These are phyloP conservation scores for Pseudisothecium myosuroides DNA, from an alignment of 225 moss, liverwort and hornwort species.

Conservation along the genomic window DNA sequence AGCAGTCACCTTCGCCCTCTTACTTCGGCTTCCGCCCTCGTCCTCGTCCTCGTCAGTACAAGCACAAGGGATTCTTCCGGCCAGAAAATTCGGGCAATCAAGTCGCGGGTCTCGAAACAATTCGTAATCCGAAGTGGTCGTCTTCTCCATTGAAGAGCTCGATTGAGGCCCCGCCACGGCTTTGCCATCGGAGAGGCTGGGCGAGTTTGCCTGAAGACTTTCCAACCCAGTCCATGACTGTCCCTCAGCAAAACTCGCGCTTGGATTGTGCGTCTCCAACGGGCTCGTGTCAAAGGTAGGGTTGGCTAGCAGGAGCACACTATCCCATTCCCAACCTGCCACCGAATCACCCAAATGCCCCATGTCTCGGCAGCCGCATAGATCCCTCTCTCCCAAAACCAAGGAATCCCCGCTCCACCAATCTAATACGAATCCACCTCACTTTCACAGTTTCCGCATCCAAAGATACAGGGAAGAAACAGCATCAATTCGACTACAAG, in stretches of 20 bases:
- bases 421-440: neutral
- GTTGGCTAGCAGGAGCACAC: slow-evolving; percentile 43
- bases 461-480: neutral
- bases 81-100: slow-evolving; percentile 87
- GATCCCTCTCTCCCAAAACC: neutral
- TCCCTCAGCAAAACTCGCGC: slow-evolving; percentile 11
- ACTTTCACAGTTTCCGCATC: neutral
- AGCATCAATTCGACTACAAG: neutral
- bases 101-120: slow-evolving; percentile 63
- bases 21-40: slow-evolving; percentile 55
- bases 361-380: slow-evolving; percentile 28
- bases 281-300: slow-evolving; percentile 21
- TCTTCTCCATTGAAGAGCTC: slow-evolving; percentile 40
- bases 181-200: slow-evolving; percentile 19
- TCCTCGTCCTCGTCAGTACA: slow-evolving; percentile 97
- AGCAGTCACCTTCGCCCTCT: slow-evolving; percentile 70
- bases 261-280: slow-evolving; percentile 9
- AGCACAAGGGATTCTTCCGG: slow-evolving; percentile 83
- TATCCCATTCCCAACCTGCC: slow-evolving; percentile 54
- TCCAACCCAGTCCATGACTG: slow-evolving; percentile 45
- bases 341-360: slow-evolving; percentile 45
- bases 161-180: slow-evolving; percentile 27
- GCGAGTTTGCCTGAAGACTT: slow-evolving; percentile 15
- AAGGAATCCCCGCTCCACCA: neutral
- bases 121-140: slow-evolving; percentile 21